Evolutionary conservation across 1,284 basidiomycete species (phyloP), one percentile per base, ranked within the genome.

Genomic region (Paramarasmius palmivorus): DNA sequence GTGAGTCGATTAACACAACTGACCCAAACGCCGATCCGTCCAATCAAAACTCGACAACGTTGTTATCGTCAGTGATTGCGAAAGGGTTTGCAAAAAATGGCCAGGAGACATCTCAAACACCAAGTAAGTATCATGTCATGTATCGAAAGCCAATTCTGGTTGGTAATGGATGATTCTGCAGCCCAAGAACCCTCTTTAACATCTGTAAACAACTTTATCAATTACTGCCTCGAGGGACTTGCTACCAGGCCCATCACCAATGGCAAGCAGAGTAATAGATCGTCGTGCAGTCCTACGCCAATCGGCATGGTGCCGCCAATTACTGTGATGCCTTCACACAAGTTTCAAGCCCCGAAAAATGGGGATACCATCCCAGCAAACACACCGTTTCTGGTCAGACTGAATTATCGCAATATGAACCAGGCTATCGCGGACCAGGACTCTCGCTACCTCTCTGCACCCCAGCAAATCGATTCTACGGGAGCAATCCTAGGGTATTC

Each of bases 121-220:
- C 14, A n/a, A 36, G 23, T 40, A n/a, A 15, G n/a, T n/a, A n/a
- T n/a, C n/a, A n/a, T n/a, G n/a, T n/a, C n/a, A 20, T 17, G 2
- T 14, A n/a, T n/a, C n/a, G n/a, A n/a, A n/a, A n/a, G n/a, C n/a
- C n/a, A n/a, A n/a, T 10, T 22, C 9, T 25, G 19, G 19, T 29
- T 15, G 8, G 17, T 42, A 6, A 51, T 29, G n/a, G 10, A 39
- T n/a, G 10, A n/a, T 44, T 15, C 22, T 7, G 15, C 12, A 51
- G 38, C 25, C 25, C 50, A 51, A n/a, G 25, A 20, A 20, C 12
- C 26, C 15, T 51, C 50, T 8, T 20, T 44, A 22, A 44, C 50
- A 19, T 51, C 50, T 4, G 44, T 15, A 8, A 51, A 51, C 22
- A 51, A 51, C 40, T 51, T 42, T 29, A 51, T 51, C 10, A 51